Evolutionary conservation across 805 yeast genomes (phyloP).

Genomic region (Lipomyces sp.): DNA sequence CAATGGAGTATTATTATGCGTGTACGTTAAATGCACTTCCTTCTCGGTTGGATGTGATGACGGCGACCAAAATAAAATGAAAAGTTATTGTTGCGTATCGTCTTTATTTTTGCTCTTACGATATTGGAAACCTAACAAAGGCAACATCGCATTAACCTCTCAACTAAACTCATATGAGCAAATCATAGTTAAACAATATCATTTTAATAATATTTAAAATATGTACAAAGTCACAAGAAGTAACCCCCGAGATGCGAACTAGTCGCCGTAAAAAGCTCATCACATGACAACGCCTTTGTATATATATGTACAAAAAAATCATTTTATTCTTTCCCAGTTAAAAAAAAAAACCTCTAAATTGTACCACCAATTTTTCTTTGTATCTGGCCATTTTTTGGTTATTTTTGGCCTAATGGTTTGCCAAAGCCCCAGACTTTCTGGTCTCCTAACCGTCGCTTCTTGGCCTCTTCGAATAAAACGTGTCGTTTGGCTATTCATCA

Average conservation of each 20-base stretch:
- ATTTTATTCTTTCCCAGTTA: background rate
- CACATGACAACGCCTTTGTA: background rate
- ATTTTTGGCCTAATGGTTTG: constrained; percentile 23
- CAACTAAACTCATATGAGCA: background rate
- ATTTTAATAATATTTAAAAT: background rate
- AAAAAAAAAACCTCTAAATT: background rate
- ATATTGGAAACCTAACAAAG: background rate
- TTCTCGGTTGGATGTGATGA: background rate
- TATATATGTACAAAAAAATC: background rate
- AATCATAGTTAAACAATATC: background rate
- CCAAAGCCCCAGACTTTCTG: constrained; percentile 31
- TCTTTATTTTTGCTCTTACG: background rate
- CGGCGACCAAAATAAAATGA: background rate
- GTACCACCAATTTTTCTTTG: background rate
- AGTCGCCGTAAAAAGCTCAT: background rate
- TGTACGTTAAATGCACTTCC: background rate
- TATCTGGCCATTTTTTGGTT: background rate
- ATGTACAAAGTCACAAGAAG: background rate
- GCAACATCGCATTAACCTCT: background rate
- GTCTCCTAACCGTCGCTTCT: constrained; percentile 74
- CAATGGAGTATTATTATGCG: background rate
- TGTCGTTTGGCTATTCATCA: constrained; percentile 69
- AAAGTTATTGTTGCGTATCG: background rate
- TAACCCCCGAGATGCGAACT: background rate
- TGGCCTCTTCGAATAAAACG: constrained; percentile 85